Base-by-base conservation (phyloP, 495 filamentous ascomycete species). In the Chaetomium tenue region DNA sequence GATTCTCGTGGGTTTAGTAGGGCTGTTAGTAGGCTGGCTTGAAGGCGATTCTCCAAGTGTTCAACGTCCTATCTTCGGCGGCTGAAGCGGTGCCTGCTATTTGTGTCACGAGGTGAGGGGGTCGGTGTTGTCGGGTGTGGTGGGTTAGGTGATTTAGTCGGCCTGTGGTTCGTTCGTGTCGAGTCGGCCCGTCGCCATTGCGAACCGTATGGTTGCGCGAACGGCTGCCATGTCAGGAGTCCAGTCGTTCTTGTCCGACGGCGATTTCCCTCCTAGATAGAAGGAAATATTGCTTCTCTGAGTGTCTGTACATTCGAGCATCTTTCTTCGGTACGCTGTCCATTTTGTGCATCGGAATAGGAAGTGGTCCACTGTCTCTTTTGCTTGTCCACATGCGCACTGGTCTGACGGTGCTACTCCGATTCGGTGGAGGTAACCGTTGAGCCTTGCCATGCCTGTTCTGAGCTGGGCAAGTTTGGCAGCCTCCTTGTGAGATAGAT, bases 361-460 rank as follows among this genome's bases (percentile, higher is more conserved):
- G 48, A 51, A 51, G 48, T 51, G 48, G 20, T 51, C 48, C 11
- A 51, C 48, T 26, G 23, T 51, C 48, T 51, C 48, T 51, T 3
- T 51, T 25, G 48, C 48, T 51, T 51, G 48, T 5, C 48, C 48
- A 15, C 48, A 51, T 13, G 23, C 48, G 22, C 23, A 51, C 48
- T 51, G 48, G 13, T 51, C 20, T 51, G 48, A 23, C 48, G 48
- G 48, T 9, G 48, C 48, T 51, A 11, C 48, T 51, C 7, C 22
- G 23, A 51, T 51, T 13, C 23, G 48, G 7, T 51, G 22, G 0
- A 51, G 48, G 48, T 51, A 51, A 2, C 0, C 22, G 48, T 51
- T 51, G 20, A 51, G 48, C 16, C 13, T 51, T 1, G 23, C 48
- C 22, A 51, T 51, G 22, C 48, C 48, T 12, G 48, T 51, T 25